These are phyloP conservation scores for Gremmenia infestans DNA, from an alignment of 2,329 filamentous ascomycete species.

Conservation along the genomic window DNA sequence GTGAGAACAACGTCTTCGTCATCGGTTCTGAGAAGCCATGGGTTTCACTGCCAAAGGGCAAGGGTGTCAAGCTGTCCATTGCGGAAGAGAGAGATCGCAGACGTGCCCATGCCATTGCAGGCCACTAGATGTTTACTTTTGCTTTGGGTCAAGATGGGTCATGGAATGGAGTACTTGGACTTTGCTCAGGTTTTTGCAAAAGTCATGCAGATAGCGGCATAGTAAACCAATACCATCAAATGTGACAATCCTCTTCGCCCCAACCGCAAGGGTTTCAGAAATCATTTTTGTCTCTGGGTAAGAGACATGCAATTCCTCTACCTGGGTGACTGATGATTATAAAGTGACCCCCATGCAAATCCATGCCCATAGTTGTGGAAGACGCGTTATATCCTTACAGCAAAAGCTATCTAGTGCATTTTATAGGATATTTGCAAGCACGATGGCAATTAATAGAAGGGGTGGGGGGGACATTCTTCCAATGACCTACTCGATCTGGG, in stretches of 20 bases:
- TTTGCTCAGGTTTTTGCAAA: constrained; percentile 23
- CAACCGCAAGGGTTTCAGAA: neutral
- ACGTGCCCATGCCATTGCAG: constrained; percentile 53
- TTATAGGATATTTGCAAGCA: constrained; percentile 12
- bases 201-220: constrained; percentile 27
- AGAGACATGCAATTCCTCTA: neutral
- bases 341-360: constrained; percentile 14
- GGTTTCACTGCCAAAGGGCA: constrained; percentile 99
- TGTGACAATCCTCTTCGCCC: constrained; percentile 19
- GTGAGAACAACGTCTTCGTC: constrained; percentile 99
- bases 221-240: constrained; percentile 30
- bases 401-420: constrained; percentile 5
- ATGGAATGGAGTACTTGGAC: constrained; percentile 31
- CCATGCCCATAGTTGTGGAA: constrained; percentile 1
- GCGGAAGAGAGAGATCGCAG: constrained; percentile 98
- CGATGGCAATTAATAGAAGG: constrained; percentile 9
- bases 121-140: constrained; percentile 27
- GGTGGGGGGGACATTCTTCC: neutral
- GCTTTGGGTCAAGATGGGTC: constrained; percentile 21
- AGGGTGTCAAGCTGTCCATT: constrained; percentile 99
- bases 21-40: constrained; percentile 98
- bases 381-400: constrained; percentile 8
- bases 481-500: neutral
- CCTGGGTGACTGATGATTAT: neutral
- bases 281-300: neutral